Base-by-base conservation (phyloP, 352 stramenopile species). In the Aphanomyces invadans region DNA sequence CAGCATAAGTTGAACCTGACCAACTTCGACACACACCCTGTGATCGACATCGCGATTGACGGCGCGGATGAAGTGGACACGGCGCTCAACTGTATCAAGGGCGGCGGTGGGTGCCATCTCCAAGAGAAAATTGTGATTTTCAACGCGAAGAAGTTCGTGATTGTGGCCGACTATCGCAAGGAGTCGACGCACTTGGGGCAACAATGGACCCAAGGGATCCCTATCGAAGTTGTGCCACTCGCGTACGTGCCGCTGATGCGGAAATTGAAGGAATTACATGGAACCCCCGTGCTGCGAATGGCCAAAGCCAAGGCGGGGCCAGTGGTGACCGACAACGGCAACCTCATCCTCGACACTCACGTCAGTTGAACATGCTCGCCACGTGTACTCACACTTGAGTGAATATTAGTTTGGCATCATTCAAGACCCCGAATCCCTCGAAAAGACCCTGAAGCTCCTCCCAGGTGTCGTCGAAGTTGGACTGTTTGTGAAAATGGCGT, bases 21-120 rank as follows among this genome's bases (percentile, higher is more conserved):
- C 25, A 91, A 86, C 72, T 75, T 95, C 62, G 85, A 92, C 68
- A 79, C 88, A 62, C 72, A 80, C 59, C 81, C 86, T 31, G 81
- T 92, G 68, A 94, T 99, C 49, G 97, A 99, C 80, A 95, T 99
- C 68, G 97, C 96, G 36, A 99, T 99, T 73, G 97, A 99, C 81
- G 97, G 96, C 49, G 96, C 96, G 15, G 96, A 99, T 77, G 95
- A 99, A 73, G 96, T 99, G 55, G 96, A 99, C 73, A 55, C 75
- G n/a, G 83, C 96, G 63, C 83, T 99, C 52, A 98, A 99, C 78
- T 94, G 97, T 72, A 98, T 99, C 63, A 99, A 99, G 78, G 97
- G 97, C 52, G 95, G 96, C 36, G 97, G 97, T 68, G 97, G 86
- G 59, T 98, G 96, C 62, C 84, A 99, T 68, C 72, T 96, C 57